A percentile compares a stretch with the other conserved stretches of the same genome.
These are phyloP conservation scores for Aspergillus quadrilineatus DNA, from an alignment of 2,329 filamentous ascomycete genomes.

Conservation along the genomic window DNA sequence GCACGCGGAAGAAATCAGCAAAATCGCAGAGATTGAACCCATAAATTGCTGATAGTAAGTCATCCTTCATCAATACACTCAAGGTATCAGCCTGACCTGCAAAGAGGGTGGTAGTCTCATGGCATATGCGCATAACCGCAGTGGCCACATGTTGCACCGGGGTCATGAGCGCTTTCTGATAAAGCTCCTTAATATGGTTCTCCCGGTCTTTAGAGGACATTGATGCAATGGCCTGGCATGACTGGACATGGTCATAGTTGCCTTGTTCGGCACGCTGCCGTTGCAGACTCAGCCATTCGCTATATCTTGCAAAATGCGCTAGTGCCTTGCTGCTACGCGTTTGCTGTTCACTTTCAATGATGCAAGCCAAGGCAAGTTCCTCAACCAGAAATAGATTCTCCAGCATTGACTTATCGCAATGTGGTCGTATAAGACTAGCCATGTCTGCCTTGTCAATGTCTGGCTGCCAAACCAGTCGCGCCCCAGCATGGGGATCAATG, in stretches of 20 bases:
- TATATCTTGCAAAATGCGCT: neutral
- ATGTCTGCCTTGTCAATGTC: constrained; percentile 2
- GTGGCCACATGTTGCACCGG: neutral
- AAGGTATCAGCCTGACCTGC: constrained; percentile 11
- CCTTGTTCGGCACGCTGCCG: neutral
- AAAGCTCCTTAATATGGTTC: neutral
- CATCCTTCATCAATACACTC: constrained; percentile 21
- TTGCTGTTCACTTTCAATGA: neutral
- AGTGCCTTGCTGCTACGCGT: neutral
- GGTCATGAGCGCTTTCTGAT: neutral
- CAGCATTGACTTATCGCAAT: neutral
- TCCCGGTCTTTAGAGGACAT: neutral
- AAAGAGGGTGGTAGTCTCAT: neutral
- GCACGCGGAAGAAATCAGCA: constrained; percentile 14
- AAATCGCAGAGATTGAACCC: neutral
- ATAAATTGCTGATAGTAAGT: constrained; percentile 11
- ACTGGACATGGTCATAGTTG: neutral
- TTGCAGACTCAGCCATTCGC: neutral
- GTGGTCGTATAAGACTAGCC: neutral
- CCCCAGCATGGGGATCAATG: neutral
- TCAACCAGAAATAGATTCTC: neutral
- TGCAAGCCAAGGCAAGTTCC: constrained; percentile 1
- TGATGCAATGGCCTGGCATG: neutral
- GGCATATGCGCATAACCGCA: neutral
- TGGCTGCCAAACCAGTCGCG: constrained; percentile 1